Percentiles rank a stretch among this genome's conserved stretches.
Conservation (phyloP, 2,329 filamentous ascomycete species). For the Ustilaginoidea virens region DNA sequence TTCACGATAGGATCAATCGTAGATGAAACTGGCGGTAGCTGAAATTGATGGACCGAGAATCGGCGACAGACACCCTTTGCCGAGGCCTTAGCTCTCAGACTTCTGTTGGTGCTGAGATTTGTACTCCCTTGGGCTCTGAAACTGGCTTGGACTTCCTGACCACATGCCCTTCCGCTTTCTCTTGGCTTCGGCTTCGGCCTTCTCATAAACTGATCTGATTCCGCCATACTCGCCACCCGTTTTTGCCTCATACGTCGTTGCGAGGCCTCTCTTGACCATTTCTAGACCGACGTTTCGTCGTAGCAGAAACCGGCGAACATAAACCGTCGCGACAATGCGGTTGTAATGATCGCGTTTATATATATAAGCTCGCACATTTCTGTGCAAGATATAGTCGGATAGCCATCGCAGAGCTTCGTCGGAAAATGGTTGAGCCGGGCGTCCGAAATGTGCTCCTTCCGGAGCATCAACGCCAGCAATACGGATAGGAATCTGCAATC, state of each 20-base stretch:
- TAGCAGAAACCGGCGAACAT: conserved; percentile 51
- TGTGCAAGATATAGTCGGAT: conserved; percentile 52
- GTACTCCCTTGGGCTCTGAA: conserved; percentile 78
- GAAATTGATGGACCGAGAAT: no score
- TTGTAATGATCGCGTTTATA: conserved; percentile 85
- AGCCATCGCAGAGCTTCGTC: conserved; percentile 73
- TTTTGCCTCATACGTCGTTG: conserved; percentile 90
- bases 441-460: conserved; percentile 83
- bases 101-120: conserved; percentile 49
- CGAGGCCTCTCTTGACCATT: conserved; percentile 74
- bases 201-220: conserved; percentile 45
- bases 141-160: conserved; percentile 44
- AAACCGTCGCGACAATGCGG: conserved; percentile 75
- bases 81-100: no score
- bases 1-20: no score
- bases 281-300: conserved; percentile 73
- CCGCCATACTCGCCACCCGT: conserved; percentile 77
- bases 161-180: conserved; percentile 57
- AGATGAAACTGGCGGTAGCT: no score
- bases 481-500: conserved; percentile 61
- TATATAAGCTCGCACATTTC: conserved; percentile 66
- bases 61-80: no score
- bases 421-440: conserved; percentile 69
- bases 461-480: conserved; percentile 89
- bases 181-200: conserved; percentile 52